Conservation (phyloP, 495 filamentous ascomycete species). For the Pseudoneurospora amorphoporcata region DNA sequence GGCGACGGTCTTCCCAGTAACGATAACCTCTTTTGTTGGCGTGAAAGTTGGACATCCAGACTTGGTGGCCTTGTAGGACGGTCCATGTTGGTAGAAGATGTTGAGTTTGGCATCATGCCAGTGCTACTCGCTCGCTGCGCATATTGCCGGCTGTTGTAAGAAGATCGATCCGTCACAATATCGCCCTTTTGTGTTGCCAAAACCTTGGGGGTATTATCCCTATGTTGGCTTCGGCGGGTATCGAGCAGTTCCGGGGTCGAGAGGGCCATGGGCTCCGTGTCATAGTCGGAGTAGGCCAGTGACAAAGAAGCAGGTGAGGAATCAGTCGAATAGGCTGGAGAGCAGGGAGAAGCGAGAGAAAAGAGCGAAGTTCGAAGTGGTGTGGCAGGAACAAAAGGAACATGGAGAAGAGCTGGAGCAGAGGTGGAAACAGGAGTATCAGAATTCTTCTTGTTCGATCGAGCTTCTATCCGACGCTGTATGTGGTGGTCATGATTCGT, state of each 20-base stretch:
- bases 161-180: not conserved
- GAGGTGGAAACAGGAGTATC: not conserved
- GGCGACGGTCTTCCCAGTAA: not conserved
- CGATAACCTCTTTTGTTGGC: not conserved
- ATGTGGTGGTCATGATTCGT: not conserved
- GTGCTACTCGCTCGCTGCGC: not conserved
- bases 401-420: not conserved
- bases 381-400: not conserved
- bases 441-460: not conserved
- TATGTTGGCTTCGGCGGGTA: not conserved
- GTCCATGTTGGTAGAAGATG: not conserved
- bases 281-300: not conserved
- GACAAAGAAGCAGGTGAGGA: not conserved
- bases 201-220: not conserved
- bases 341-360: not conserved
- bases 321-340: not conserved
- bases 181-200: not conserved
- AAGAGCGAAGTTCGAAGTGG: not conserved
- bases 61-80: not conserved
- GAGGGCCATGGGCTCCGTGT: not conserved
- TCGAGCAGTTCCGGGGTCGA: slow-evolving; percentile 2
- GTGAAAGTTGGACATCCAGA: not conserved
- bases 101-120: not conserved
- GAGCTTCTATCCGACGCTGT: not conserved
- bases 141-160: not conserved